Evolutionary conservation across 352 stramenopile genomes (phyloP).

Genomic region (Albugo laibachii): DNA sequence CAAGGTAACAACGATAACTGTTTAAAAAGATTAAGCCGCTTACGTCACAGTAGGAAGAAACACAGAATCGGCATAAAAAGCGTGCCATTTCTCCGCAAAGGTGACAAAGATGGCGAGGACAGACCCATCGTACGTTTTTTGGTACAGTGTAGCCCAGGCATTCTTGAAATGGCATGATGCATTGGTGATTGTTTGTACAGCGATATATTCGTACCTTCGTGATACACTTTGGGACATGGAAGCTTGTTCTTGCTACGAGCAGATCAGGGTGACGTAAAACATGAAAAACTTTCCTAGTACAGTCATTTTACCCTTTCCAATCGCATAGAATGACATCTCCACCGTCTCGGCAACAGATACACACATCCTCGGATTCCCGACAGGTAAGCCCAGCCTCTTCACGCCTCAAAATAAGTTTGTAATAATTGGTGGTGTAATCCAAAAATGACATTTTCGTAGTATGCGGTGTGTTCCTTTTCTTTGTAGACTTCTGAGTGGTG

Average conservation of each 20-base stretch:
- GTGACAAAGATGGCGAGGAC: conserved; percentile 43
- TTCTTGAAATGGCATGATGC: conserved; percentile 12
- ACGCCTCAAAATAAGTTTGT: conserved; percentile 29
- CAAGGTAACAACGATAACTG: neutral
- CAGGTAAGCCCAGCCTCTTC: conserved; percentile 10
- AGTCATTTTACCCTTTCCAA: conserved; percentile 13
- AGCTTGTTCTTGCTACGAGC: conserved; percentile 12
- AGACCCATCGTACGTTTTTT: conserved; percentile 36
- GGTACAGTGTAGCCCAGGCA: conserved; percentile 41
- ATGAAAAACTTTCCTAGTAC: neutral
- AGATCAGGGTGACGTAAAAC: neutral
- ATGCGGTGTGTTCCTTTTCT: too few relatives aligned
- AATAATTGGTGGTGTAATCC: conserved; percentile 48
- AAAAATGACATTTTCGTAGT: conserved; percentile 18
- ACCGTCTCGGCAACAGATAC: conserved; percentile 71
- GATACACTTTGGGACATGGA: conserved; percentile 63
- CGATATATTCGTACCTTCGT: conserved; percentile 23
- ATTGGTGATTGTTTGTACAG: neutral
- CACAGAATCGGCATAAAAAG: conserved; percentile 45
- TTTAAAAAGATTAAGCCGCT: neutral
- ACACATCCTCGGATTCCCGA: conserved; percentile 55
- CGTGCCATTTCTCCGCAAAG: conserved; percentile 32
- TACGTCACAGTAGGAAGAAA: conserved; percentile 48
- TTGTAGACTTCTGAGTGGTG: too few relatives aligned
- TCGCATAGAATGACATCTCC: conserved; percentile 66